A percentile compares a stretch with the other conserved stretches of the same genome.
Conservation (phyloP, 768 basidiomycete genomes). For the Tephrocybe sp. region DNA sequence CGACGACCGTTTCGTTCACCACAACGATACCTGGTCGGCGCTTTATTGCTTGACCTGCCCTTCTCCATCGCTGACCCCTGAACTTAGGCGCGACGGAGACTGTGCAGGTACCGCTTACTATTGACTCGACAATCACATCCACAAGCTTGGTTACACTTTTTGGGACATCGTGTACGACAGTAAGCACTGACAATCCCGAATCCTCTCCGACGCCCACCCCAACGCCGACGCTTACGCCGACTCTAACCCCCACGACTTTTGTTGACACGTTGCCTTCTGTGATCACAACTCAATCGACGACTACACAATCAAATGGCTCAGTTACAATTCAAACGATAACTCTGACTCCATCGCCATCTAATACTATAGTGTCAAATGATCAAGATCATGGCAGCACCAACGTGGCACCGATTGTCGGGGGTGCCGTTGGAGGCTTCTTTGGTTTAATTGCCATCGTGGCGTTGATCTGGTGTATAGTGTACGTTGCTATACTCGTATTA, state of each 20-base stretch:
- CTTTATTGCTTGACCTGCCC: conserved; percentile 14
- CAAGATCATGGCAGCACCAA: conserved; percentile 20
- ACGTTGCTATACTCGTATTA: conserved; percentile 18
- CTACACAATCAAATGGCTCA: conserved; percentile 39
- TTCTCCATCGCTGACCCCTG: conserved; percentile 9
- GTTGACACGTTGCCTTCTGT: conserved; percentile 30
- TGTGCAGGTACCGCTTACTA: conserved; percentile 38
- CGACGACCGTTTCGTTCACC: conserved; percentile 13
- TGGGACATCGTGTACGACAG: conserved; percentile 30
- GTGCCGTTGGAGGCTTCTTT: conserved; percentile 53
- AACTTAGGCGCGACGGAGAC: conserved; percentile 19
- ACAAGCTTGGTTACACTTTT: conserved; percentile 38
- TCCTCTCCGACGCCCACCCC: conserved; percentile 12
- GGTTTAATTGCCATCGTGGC: conserved; percentile 43
- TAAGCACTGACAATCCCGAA: conserved; percentile 3
- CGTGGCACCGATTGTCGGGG: conserved; percentile 49
- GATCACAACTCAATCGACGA: conserved; percentile 26
- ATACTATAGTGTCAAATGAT: conserved; percentile 23
- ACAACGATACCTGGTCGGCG: conserved; percentile 22
- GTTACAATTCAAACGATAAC: conserved; percentile 34
- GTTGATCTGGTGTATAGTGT: conserved; percentile 52
- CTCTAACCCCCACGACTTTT: not conserved
- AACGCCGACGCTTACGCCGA: conserved; percentile 11
- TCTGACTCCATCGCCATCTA: conserved; percentile 32
- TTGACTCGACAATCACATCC: conserved; percentile 28